Evolutionary conservation across 306 rosid species (phyloP).

Genomic region (Mimosa pudica): DNA sequence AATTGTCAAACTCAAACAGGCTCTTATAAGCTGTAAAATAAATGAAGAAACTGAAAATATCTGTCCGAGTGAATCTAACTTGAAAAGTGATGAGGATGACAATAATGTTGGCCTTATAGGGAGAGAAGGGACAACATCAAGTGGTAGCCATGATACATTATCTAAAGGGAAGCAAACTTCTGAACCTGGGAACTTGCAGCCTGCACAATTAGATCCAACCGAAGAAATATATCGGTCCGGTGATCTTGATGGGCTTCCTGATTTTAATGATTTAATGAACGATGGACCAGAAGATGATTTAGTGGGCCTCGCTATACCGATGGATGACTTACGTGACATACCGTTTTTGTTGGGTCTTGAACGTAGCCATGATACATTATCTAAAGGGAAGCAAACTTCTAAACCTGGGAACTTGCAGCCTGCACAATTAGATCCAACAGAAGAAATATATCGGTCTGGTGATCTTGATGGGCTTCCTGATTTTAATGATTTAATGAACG

Average conservation of each 20-base stretch:
- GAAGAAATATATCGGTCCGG: slow-evolving; percentile 48
- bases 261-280: slow-evolving; percentile 26
- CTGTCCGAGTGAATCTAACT: slow-evolving; percentile 75
- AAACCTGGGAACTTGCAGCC: slow-evolving; percentile 40
- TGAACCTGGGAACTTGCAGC: slow-evolving; percentile 40
- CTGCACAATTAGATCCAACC: slow-evolving; percentile 49
- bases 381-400: slow-evolving; percentile 42
- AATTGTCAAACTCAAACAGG: slow-evolving; percentile 69
- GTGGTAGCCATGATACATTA: background rate
- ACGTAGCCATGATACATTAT: background rate
- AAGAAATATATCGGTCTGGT: slow-evolving; percentile 44
- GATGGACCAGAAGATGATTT: slow-evolving; percentile 58
- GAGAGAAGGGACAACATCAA: no score
- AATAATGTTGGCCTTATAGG: background rate
- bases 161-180: slow-evolving; percentile 42
- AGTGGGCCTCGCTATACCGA: slow-evolving; percentile 79
- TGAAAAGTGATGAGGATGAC: background rate
- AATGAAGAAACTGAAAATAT: slow-evolving; percentile 70
- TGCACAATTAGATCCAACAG: slow-evolving; percentile 53
- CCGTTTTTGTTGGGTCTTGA: no score
- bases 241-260: slow-evolving; percentile 57
- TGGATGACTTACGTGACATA: slow-evolving; percentile 61
- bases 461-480: slow-evolving; percentile 60
- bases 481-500: slow-evolving; percentile 9
- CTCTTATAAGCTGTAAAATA: slow-evolving; percentile 69